Evolutionary conservation across 768 basidiomycete genomes (phyloP), one percentile per base, ranked within the genome.

Genomic region (Amanita jacksonii): DNA sequence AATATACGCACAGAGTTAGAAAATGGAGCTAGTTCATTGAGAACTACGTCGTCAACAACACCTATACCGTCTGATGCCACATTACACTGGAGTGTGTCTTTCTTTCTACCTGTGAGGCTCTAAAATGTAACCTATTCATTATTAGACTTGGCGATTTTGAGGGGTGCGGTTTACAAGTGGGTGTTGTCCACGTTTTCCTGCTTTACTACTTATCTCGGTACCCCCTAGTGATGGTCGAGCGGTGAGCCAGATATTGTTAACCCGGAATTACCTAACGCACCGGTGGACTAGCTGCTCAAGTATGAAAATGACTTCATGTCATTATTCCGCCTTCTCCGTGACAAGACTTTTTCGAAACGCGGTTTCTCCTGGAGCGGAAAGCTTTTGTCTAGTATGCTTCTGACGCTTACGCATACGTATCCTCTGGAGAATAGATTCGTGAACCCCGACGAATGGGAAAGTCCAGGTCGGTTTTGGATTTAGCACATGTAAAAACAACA

Each of bases 311-410:
- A 80, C 38, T 60, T 89, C 25, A 59, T 84, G 35, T 64, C 73
- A 3, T 61, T 89, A 20, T 61, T 91, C 27, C 66, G 68, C 45
- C 57, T 80, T 6, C 72, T 91, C 48, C 77, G 79, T 53, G 69
- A 79, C 45, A 82, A 82, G 53, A 78, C 83, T 0, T 72, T 77
- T 40, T 82, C 86, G 1, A 88, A 92, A 61, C 76, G 85, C 38
- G 85, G 86, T 3, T 92, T 77, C 63, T 79, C 81, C 3, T 87
- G 85, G 70, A 81, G 77, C 9, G 85, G 85, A 28, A 83, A 86
- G 60, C 60, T 92, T 12, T 57, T 92, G 19, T 79, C 79, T 8
- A 82, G 82, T 51, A 64, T 79, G 25, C 61, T 92, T 19, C 67
- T 81, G 20, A 85, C 87, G 0, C 62, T 91, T 33, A 86, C 85